Evolutionary conservation across 2,329 filamentous ascomycete species (phyloP), one percentile per base, ranked within the genome.

Genomic region (Neoarthrinium moseri): DNA sequence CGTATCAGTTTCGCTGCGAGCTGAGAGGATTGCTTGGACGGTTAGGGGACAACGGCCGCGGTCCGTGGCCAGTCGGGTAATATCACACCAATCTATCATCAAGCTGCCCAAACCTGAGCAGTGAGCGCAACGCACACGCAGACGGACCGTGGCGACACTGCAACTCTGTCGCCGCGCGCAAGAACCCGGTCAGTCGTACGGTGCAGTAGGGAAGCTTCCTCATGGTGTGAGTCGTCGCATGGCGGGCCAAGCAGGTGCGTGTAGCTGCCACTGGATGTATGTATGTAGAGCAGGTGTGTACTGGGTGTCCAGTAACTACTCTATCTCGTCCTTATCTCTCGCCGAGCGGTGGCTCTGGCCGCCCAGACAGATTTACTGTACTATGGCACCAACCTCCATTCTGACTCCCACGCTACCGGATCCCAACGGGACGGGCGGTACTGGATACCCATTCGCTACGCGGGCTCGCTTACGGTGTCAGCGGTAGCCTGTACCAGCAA

Each of bases 381-480:
- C n/a, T n/a, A 21, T 10, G 22, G 11, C 27, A 30, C 17, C 27
- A 18, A 23, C 18, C 24, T 43, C 39, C 39, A 43, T 24, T 22
- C 39, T 42, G 11, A 30, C 32, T 42, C 39, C 39, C 27, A 32
- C 18, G 13, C 8, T 6, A 10, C 33, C 39, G 26, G 17, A 42
- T 32, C 39, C 39, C 27, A 15, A 32, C 10, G 29, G 27, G 29
- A 29, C 23, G 11, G 29, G 27, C 13, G 23, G 39, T 24, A 18
- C 18, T 34, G 39, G 20, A 8, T 43, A 18, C 29, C 26, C 39
- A 43, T 43, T 43, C 26, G 39, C 26, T 21, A 18, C n/a, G 21
- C 15, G 18, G 13, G 12, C 21, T 43, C 39, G 27, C 39, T 43
- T 32, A 34, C 27, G 18, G 39, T 43, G 39, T 43, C 39, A 33